Percentiles rank a stretch among this genome's conserved stretches.
Evolutionary conservation across 108 stramenopile species (phyloP).

Genomic region (Halocafeteria seosinensis): DNA sequence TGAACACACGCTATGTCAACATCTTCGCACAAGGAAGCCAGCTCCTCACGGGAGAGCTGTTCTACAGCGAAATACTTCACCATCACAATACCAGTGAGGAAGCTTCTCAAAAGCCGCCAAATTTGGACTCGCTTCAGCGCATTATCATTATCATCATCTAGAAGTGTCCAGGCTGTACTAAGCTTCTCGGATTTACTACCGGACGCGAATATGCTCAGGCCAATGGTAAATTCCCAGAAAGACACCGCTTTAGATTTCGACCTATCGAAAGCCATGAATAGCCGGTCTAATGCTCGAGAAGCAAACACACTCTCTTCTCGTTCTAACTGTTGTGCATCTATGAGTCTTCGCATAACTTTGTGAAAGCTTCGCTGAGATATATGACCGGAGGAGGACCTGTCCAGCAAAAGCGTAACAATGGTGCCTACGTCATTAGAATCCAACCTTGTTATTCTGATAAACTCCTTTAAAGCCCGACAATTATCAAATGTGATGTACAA

Average conservation of each 20-base stretch:
- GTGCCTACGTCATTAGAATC: not conserved
- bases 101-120: constrained; percentile 23
- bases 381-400: not conserved
- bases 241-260: not conserved
- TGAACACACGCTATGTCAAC: not conserved
- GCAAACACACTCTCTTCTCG: not conserved
- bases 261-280: not conserved
- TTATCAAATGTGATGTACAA: not conserved
- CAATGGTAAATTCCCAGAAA: constrained; percentile 15
- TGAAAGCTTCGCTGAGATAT: not conserved
- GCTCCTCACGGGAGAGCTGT: not conserved
- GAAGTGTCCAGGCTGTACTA: constrained; percentile 17
- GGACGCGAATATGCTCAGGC: constrained; percentile 21
- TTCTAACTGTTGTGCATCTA: not conserved
- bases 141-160: constrained; percentile 23
- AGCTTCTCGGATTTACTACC: constrained; percentile 35
- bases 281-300: not conserved
- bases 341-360: not conserved
- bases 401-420: not conserved
- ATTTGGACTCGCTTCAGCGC: constrained; percentile 14
- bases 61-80: not conserved
- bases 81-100: not conserved
- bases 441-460: not conserved
- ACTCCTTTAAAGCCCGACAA: not conserved
- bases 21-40: not conserved